Evolutionary conservation across 768 basidiomycete genomes (phyloP).

Genomic region (Rhodocollybia butyracea): DNA sequence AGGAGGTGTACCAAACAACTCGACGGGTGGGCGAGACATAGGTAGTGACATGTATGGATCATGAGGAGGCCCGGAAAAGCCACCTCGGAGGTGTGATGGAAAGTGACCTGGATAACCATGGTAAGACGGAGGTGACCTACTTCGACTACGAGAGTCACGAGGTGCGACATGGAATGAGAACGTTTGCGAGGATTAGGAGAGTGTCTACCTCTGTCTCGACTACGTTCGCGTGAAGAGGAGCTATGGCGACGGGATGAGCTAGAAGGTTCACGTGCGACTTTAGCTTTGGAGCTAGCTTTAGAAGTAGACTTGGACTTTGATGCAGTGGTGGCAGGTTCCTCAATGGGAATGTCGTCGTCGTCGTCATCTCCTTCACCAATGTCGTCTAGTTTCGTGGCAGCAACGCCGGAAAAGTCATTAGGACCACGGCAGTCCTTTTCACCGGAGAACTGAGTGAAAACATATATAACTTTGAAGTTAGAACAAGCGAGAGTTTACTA

Average conservation of each 20-base stretch:
- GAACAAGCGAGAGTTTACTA: background rate
- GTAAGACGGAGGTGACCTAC: background rate
- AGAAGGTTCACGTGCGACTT: background rate
- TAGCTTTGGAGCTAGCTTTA: background rate
- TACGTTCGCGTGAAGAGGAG: background rate
- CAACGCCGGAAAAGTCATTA: background rate
- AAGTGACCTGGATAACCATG: background rate
- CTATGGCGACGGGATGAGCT: background rate
- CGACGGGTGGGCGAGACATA: background rate
- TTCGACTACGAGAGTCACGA: background rate
- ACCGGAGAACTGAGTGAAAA: background rate
- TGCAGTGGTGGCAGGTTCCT: background rate
- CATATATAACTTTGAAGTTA: background rate
- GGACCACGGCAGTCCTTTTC: constrained; percentile 8
- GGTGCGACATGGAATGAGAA: background rate
- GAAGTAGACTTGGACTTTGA: background rate
- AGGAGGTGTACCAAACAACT: background rate
- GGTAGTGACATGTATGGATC: background rate
- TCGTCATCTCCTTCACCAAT: constrained; percentile 9
- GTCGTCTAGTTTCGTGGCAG: background rate
- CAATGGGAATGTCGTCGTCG: background rate
- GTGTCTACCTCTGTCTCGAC: background rate
- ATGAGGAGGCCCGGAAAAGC: background rate
- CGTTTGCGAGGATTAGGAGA: background rate
- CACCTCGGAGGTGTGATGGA: background rate